phyloP scores from a whole-genome alignment of 1,284 basidiomycete species.

The Phellinidium pouzarii region DNA sequence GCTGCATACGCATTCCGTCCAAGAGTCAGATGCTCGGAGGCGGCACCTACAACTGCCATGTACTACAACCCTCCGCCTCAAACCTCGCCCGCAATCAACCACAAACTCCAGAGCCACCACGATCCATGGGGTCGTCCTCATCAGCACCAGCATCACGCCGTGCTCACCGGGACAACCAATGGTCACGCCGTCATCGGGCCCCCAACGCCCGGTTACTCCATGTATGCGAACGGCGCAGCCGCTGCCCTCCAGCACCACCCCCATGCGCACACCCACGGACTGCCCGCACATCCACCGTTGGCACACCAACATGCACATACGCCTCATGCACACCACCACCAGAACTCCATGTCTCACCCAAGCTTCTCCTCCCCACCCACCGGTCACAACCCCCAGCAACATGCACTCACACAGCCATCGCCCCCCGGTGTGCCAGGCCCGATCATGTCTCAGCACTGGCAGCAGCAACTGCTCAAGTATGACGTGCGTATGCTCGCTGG shows the following conservation, averaged over 20 bases:
- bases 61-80: constrained; percentile 62
- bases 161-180: constrained; percentile 51
- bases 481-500: constrained; percentile 43
- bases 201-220: constrained; percentile 59
- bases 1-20: not conserved
- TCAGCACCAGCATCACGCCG: constrained; percentile 38
- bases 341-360: constrained; percentile 61
- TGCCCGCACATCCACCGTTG: constrained; percentile 45
- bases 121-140: constrained; percentile 62
- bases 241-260: constrained; percentile 46
- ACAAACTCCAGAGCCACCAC: constrained; percentile 62
- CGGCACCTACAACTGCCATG: constrained; percentile 39
- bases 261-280: constrained; percentile 35
- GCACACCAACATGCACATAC: constrained; percentile 50
- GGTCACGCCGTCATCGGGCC: constrained; percentile 41
- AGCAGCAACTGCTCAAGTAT: constrained; percentile 74
- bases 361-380: constrained; percentile 59
- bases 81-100: constrained; percentile 69
- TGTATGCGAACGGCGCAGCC: constrained; percentile 59
- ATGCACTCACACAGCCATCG: constrained; percentile 54
- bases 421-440: constrained; percentile 52
- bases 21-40: constrained; percentile 15
- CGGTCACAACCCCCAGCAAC: constrained; percentile 46
- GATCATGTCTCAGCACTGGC: constrained; percentile 70
- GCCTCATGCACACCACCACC: constrained; percentile 37